Conservation (phyloP, 495 filamentous ascomycete genomes). For the Rhypophila decipiens region DNA sequence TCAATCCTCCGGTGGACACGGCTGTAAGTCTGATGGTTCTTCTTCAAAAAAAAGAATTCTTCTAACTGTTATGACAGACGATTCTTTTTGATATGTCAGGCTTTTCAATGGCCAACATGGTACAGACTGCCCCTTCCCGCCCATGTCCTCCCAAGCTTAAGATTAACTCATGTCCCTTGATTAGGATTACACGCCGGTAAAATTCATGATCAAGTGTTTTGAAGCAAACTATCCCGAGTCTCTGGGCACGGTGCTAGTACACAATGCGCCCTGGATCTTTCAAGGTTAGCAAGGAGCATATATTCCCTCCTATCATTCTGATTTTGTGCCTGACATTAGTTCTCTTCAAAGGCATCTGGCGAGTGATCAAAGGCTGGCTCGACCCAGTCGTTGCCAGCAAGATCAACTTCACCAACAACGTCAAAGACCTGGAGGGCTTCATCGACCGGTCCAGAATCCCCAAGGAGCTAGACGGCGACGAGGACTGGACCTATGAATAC, state of each 20-base stretch:
- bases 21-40: constrained; percentile 56
- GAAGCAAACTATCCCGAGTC: constrained; percentile 97
- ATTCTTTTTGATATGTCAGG: constrained; percentile 94
- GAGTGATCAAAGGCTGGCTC: constrained; percentile 90
- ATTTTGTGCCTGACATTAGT: background rate
- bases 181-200: constrained; percentile 90
- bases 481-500: constrained; percentile 76
- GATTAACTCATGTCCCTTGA: constrained; percentile 10
- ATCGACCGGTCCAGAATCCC: constrained; percentile 65
- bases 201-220: constrained; percentile 99
- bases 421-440: constrained; percentile 71
- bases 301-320: background rate
- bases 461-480: constrained; percentile 74
- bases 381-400: constrained; percentile 94
- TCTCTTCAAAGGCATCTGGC: constrained; percentile 59
- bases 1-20: constrained; percentile 77
- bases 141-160: background rate
- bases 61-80: constrained; percentile 42
- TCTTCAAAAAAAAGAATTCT: background rate
- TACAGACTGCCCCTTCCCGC: constrained; percentile 36
- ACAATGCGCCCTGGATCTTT: constrained; percentile 96
- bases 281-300: constrained; percentile 62
- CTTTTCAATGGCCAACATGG: constrained; percentile 93
- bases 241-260: constrained; percentile 86
- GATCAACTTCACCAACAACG: constrained; percentile 86